phyloP scores from a whole-genome alignment of 495 filamentous ascomycete genomes.

The Monascus purpureus region DNA sequence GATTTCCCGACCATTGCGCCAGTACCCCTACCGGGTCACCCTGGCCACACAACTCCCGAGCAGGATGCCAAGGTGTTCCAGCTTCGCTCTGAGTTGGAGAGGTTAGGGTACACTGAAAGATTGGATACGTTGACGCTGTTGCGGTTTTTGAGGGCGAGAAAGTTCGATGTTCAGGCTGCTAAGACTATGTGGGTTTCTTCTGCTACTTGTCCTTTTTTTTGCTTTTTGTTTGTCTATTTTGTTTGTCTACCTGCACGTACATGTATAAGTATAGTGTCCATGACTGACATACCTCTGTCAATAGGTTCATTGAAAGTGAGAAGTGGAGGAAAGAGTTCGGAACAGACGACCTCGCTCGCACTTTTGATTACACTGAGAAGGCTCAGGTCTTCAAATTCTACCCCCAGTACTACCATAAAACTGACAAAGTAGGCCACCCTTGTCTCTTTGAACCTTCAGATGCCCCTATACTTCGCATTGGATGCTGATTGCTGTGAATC shows the following conservation, averaged over 20 bases:
- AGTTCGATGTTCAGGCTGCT: conserved; percentile 74
- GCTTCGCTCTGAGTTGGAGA: conserved; percentile 71
- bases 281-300: too few relatives aligned
- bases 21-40: conserved; percentile 57
- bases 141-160: conserved; percentile 83
- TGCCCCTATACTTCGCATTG: neutral
- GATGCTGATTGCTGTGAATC: neutral
- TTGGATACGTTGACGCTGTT: conserved; percentile 86
- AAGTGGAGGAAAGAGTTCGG: conserved; percentile 79
- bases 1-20: conserved; percentile 77
- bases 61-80: conserved; percentile 86
- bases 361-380: conserved; percentile 85
- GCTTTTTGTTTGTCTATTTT: conserved; percentile 2
- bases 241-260: neutral
- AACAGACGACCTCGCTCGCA: conserved; percentile 69
- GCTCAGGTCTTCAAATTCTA: conserved; percentile 80
- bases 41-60: conserved; percentile 72
- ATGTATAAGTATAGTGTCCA: too few relatives aligned
- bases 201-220: neutral
- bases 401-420: conserved; percentile 98
- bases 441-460: neutral
- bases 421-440: conserved; percentile 60
- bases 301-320: conserved; percentile 89
- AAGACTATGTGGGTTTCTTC: conserved; percentile 64
- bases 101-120: conserved; percentile 66